Conservation (phyloP, 441 rosid species). For the Croton laevigatus region DNA sequence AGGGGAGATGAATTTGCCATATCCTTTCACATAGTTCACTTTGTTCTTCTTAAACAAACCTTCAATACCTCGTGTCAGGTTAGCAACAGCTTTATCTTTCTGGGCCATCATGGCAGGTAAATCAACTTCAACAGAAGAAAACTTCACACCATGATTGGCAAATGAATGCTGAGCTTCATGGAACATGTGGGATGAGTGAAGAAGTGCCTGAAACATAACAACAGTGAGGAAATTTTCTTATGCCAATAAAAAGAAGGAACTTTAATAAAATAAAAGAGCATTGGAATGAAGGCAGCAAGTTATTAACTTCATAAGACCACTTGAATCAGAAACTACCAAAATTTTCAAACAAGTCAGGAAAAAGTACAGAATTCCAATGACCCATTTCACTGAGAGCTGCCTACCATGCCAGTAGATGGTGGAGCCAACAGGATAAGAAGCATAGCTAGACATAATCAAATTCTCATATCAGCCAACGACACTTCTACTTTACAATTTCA, state of each 20-base stretch:
- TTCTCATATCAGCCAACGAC: not conserved
- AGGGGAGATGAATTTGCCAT: slow-evolving; percentile 84
- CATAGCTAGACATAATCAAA: not conserved
- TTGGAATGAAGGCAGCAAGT: not conserved
- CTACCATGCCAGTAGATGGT: not conserved
- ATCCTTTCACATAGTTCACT: slow-evolving; percentile 90
- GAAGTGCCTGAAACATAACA: slow-evolving; percentile 60
- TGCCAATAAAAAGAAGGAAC: not conserved
- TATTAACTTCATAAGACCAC: not conserved
- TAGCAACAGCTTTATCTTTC: slow-evolving; percentile 89
- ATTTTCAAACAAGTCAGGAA: not conserved
- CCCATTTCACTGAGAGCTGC: not conserved
- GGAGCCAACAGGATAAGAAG: not conserved
- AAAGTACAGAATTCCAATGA: not conserved
- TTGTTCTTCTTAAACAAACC: slow-evolving; percentile 97
- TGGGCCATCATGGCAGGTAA: slow-evolving; percentile 95
- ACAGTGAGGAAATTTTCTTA: not conserved
- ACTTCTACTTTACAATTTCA: not conserved
- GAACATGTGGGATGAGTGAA: slow-evolving; percentile 98
- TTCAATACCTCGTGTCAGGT: slow-evolving; percentile 85
- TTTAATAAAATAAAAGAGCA: not conserved
- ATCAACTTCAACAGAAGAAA: slow-evolving; percentile 89
- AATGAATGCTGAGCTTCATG: slow-evolving; percentile 91
- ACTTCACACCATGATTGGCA: slow-evolving; percentile 83
- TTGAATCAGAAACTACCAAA: not conserved